A percentile compares a stretch with the other conserved stretches of the same genome.
Evolutionary conservation across 2,329 filamentous ascomycete species (phyloP).

Genomic region (Aspergillus oerlinghausenensis): DNA sequence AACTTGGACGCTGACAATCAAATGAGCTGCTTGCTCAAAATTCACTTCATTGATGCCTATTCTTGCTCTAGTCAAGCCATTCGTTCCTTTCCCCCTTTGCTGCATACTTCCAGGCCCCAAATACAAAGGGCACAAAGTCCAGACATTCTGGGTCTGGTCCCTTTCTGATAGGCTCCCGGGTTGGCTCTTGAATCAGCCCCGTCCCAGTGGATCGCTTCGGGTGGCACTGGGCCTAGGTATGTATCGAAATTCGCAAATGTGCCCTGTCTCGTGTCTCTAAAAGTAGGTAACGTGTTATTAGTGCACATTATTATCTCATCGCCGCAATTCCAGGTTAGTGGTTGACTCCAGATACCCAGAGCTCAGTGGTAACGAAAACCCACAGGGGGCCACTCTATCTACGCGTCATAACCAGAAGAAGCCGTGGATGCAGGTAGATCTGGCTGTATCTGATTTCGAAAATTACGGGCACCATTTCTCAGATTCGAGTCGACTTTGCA

Average conservation of each 20-base stretch:
- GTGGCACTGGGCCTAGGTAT: constrained; percentile 9
- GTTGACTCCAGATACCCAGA: neutral
- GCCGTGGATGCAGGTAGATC: neutral
- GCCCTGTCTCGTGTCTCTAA: constrained; percentile 8
- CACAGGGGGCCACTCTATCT: constrained; percentile 7
- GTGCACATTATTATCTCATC: neutral
- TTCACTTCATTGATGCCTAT: neutral
- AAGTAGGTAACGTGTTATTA: neutral
- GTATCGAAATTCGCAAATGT: neutral
- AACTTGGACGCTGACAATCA: neutral
- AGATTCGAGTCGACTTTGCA: neutral
- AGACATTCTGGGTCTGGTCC: constrained; percentile 1
- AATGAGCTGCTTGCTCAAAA: neutral
- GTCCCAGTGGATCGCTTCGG: constrained; percentile 13
- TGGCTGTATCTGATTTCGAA: neutral
- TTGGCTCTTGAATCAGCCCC: constrained; percentile 8
- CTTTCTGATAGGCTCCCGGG: constrained; percentile 15
- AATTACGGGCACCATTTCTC: neutral
- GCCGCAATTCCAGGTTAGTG: neutral
- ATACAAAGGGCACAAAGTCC: constrained; percentile 3
- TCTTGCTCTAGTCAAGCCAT: neutral
- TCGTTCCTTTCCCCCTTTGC: constrained; percentile 1
- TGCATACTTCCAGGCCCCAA: neutral
- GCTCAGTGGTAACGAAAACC: constrained; percentile 1
- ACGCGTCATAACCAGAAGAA: constrained; percentile 4